phyloP scores from a whole-genome alignment of 345 rosid genomes.

The Fremontodendron californicum region DNA sequence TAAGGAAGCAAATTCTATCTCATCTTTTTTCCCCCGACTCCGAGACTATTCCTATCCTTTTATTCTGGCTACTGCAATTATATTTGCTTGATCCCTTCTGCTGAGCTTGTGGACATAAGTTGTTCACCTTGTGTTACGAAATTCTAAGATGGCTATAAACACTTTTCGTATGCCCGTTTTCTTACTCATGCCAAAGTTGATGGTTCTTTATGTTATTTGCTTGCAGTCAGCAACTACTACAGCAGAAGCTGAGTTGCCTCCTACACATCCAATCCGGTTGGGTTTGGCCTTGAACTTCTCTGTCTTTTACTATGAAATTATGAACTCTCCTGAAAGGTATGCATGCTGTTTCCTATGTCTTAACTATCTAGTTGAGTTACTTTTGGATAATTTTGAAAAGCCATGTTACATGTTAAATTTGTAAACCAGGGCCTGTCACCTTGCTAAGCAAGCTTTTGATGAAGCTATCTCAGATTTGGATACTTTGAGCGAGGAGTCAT shows the following conservation, averaged over 20 bases:
- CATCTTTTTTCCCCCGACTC: neutral
- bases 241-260: slow-evolving; percentile 58
- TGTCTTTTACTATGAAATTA: slow-evolving; percentile 71
- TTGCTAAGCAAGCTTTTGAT: slow-evolving; percentile 69
- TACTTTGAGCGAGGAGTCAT: slow-evolving; percentile 62
- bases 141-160: neutral
- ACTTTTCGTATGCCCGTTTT: neutral
- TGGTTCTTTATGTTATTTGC: neutral
- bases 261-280: slow-evolving; percentile 69
- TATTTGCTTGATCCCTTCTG: neutral
- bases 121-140: neutral
- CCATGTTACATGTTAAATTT: slow-evolving; percentile 10
- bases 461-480: slow-evolving; percentile 74
- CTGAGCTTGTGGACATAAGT: neutral
- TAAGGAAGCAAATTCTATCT: neutral
- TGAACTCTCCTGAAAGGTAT: slow-evolving; percentile 75
- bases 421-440: slow-evolving; percentile 58
- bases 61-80: neutral
- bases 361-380: neutral
- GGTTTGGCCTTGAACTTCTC: slow-evolving; percentile 79
- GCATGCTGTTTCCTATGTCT: slow-evolving; percentile 2
- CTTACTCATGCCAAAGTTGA: neutral
- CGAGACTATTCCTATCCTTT: neutral
- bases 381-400: neutral
- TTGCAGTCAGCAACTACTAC: slow-evolving; percentile 53